phyloP scores from a whole-genome alignment of 192 early-diverging fungal genomes.

The Coemansia aciculifera region DNA sequence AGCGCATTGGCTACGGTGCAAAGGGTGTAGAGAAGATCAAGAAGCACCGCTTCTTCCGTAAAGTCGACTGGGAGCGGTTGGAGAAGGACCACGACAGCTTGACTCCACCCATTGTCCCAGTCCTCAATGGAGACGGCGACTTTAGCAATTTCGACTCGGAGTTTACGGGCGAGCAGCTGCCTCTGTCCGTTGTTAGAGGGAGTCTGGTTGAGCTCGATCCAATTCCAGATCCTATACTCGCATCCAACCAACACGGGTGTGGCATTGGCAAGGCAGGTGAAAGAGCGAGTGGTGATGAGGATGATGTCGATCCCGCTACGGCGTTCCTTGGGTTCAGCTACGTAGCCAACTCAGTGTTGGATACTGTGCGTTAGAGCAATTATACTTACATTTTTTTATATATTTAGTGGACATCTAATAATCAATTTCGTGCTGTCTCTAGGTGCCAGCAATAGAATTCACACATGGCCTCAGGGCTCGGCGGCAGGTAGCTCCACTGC shows the following conservation, averaged over 20 bases:
- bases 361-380: conserved; percentile 20
- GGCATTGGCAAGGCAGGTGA: conserved; percentile 1
- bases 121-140: conserved; percentile 60
- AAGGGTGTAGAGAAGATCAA: conserved; percentile 43
- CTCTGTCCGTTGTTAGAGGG: conserved; percentile 32
- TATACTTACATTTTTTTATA: neutral
- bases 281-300: neutral
- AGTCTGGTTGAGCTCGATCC: conserved; percentile 21
- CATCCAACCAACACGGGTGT: neutral
- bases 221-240: neutral
- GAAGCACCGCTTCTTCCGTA: conserved; percentile 73
- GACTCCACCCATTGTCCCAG: conserved; percentile 70
- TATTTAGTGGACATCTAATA: neutral
- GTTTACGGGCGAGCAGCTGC: conserved; percentile 64
- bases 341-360: conserved; percentile 50
- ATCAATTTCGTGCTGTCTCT: neutral
- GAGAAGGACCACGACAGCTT: conserved; percentile 50
- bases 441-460: neutral
- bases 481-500: neutral
- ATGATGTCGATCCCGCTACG: conserved; percentile 44
- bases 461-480: neutral
- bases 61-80: conserved; percentile 67
- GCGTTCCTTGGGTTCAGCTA: conserved; percentile 55
- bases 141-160: conserved; percentile 79
- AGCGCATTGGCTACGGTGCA: conserved; percentile 58